A percentile compares a stretch with the other conserved stretches of the same genome.
Evolutionary conservation across 2,329 filamentous ascomycete genomes (phyloP).

Genomic region (Fusarium kyushuense): DNA sequence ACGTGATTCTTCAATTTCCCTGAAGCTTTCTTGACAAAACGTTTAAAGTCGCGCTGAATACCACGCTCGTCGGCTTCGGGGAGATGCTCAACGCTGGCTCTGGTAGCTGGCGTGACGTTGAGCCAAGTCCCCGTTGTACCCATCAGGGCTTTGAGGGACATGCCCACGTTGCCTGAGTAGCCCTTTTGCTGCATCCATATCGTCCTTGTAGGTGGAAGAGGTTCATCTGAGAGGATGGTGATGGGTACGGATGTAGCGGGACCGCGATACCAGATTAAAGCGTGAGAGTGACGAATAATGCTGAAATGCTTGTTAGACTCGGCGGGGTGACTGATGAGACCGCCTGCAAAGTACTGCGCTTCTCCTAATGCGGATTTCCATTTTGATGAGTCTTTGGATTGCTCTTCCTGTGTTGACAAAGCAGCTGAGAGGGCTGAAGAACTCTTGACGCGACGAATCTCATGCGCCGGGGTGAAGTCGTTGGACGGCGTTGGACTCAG

Average conservation of each 20-base stretch:
- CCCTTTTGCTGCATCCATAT: constrained; percentile 78
- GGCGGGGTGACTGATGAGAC: constrained; percentile 71
- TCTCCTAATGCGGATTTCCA: constrained; percentile 67
- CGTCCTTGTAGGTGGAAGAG: constrained; percentile 67
- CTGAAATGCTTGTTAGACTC: constrained; percentile 75
- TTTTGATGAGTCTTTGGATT: constrained; percentile 43
- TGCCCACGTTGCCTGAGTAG: constrained; percentile 75
- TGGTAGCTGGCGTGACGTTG: constrained; percentile 72
- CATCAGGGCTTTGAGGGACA: constrained; percentile 73
- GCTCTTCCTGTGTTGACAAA: constrained; percentile 16
- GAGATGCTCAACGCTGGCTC: constrained; percentile 62
- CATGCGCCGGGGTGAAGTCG: constrained; percentile 8
- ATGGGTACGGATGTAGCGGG: constrained; percentile 72
- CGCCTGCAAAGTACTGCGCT: constrained; percentile 73
- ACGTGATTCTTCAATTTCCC: constrained; percentile 61
- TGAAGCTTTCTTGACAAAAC: constrained; percentile 69
- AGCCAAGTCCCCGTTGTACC: constrained; percentile 72
- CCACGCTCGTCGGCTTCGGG: constrained; percentile 70
- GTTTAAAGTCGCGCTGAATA: constrained; percentile 75
- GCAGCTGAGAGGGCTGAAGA: constrained; percentile 48
- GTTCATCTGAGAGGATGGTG: constrained; percentile 71
- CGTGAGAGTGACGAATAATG: constrained; percentile 74
- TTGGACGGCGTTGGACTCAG: constrained; percentile 25
- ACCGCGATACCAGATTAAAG: constrained; percentile 74
- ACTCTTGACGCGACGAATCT: constrained; percentile 51